These are phyloP conservation scores for Candida piceae DNA, from an alignment of 805 yeast genomes.

Conservation along the genomic window DNA sequence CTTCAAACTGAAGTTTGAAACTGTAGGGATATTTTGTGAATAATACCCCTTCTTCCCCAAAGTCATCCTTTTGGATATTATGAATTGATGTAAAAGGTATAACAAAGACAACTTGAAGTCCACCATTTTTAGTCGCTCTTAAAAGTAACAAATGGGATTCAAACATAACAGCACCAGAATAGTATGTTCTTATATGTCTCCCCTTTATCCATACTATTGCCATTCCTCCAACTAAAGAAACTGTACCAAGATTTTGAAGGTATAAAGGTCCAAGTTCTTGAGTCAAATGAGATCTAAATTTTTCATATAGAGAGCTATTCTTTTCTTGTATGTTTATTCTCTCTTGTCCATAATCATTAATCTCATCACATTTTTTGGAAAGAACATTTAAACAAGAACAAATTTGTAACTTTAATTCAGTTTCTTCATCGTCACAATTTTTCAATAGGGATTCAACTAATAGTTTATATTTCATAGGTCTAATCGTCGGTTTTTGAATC, in stretches of 20 bases:
- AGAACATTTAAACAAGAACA: slow-evolving; percentile 25
- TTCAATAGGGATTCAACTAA: slow-evolving; percentile 40
- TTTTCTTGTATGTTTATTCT: slow-evolving; percentile 15
- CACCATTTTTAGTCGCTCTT: slow-evolving; percentile 15
- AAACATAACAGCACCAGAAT: slow-evolving; percentile 38
- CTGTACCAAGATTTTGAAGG: slow-evolving; percentile 43
- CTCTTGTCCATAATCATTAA: slow-evolving; percentile 21
- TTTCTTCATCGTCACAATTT: slow-evolving; percentile 21
- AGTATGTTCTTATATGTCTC: slow-evolving; percentile 10
- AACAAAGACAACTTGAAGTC: slow-evolving; percentile 37
- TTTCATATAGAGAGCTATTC: slow-evolving; percentile 10
- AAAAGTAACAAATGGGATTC: slow-evolving; percentile 44
- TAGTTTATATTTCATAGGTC: slow-evolving; percentile 46
- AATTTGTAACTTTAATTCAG: too few species aligned
- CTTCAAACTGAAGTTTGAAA: slow-evolving; percentile 45
- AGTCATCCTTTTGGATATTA: slow-evolving; percentile 17
- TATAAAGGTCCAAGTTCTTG: slow-evolving; percentile 16
- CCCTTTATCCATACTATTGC: slow-evolving; percentile 35
- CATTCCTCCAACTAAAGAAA: slow-evolving; percentile 40
- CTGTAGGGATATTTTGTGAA: slow-evolving; percentile 27
- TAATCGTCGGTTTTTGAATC: slow-evolving; percentile 47
- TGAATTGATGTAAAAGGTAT: slow-evolving; percentile 39
- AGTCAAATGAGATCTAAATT: slow-evolving; percentile 9
- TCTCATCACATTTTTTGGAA: slow-evolving; percentile 16
- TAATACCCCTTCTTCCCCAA: slow-evolving; percentile 21